Conservation (phyloP, 2,329 filamentous ascomycete species). For the Exserohilum turcica region DNA sequence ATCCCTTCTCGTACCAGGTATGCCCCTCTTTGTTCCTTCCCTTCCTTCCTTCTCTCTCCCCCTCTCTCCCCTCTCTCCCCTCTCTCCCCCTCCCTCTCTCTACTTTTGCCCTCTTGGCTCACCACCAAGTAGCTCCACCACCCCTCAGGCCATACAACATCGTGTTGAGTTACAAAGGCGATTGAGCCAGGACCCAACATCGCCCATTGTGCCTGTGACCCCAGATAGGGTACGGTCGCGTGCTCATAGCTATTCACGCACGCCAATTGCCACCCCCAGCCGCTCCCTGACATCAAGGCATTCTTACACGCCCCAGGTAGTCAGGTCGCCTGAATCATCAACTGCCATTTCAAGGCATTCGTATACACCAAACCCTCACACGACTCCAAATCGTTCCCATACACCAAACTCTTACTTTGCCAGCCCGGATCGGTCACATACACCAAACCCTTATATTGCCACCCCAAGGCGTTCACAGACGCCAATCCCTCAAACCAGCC, state of each 20-base stretch:
- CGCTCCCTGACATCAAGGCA: slow-evolving; percentile 9
- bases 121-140: slow-evolving; percentile 28
- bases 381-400: no score
- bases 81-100: neutral
- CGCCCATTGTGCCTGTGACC: slow-evolving; percentile 19
- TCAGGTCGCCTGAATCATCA: no score
- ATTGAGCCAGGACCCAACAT: slow-evolving; percentile 23
- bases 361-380: neutral
- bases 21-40: neutral
- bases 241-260: slow-evolving; percentile 22
- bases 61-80: neutral
- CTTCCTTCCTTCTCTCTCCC: neutral
- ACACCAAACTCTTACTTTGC: neutral
- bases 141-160: slow-evolving; percentile 26
- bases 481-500: no score
- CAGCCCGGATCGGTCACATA: no score
- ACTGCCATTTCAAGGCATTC: neutral
- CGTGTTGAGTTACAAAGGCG: slow-evolving; percentile 24
- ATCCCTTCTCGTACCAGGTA: slow-evolving; percentile 47
- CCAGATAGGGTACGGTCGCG: slow-evolving; percentile 21
- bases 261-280: slow-evolving; percentile 12
- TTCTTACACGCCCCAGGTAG: neutral
- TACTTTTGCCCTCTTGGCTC: slow-evolving; percentile 9
- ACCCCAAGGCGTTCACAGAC: no score
- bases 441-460: no score